phyloP scores from a whole-genome alignment of 805 yeast species.

The Nakazawaea peltata region DNA sequence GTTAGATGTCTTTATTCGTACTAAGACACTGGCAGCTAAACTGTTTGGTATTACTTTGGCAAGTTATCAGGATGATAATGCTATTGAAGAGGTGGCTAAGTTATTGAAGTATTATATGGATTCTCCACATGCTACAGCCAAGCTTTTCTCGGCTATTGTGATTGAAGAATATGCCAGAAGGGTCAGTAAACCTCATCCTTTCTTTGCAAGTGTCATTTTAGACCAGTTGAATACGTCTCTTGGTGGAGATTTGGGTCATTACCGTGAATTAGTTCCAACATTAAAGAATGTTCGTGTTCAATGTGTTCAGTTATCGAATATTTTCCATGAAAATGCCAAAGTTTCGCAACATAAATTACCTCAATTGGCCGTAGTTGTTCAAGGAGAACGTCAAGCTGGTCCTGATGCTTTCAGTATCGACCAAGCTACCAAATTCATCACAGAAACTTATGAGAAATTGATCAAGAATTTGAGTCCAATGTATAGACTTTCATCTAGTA shows the following conservation, averaged over 20 bases:
- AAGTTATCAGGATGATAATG: slow-evolving; percentile 29
- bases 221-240: slow-evolving; percentile 28
- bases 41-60: slow-evolving; percentile 69
- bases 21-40: slow-evolving; percentile 66
- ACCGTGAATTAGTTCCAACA: slow-evolving; percentile 81
- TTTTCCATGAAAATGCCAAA: slow-evolving; percentile 72
- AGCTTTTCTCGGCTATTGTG: slow-evolving; percentile 60
- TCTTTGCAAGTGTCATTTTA: slow-evolving; percentile 18
- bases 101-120: slow-evolving; percentile 33
- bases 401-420: slow-evolving; percentile 84
- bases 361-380: slow-evolving; percentile 78
- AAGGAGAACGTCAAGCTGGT: slow-evolving; percentile 92
- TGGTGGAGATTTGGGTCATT: slow-evolving; percentile 38
- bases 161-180: slow-evolving; percentile 50
- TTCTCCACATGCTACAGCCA: slow-evolving; percentile 73
- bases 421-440: slow-evolving; percentile 62
- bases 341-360: slow-evolving; percentile 67
- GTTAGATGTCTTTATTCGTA: slow-evolving; percentile 59
- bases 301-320: slow-evolving; percentile 72
- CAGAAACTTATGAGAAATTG: slow-evolving; percentile 59
- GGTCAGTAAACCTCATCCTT: slow-evolving; percentile 2
- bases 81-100: slow-evolving; percentile 30
- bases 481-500: slow-evolving; percentile 60
- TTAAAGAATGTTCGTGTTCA: slow-evolving; percentile 80
- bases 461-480: slow-evolving; percentile 57